A percentile compares a stretch with the other conserved stretches of the same genome.
Evolutionary conservation across 1,284 basidiomycete genomes (phyloP).

Genomic region (Papiliotrema terrestris): DNA sequence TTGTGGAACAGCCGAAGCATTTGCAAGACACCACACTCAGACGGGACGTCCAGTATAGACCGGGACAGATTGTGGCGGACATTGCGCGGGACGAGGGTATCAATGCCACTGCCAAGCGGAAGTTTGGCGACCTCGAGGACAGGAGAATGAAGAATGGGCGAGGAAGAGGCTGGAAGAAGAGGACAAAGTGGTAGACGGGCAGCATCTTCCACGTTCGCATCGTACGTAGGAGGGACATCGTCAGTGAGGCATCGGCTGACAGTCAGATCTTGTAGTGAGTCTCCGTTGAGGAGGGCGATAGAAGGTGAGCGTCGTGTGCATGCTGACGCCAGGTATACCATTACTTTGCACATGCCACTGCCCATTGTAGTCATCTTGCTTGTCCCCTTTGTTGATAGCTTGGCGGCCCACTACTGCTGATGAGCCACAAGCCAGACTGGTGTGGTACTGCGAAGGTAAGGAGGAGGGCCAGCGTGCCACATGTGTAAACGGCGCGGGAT

Average conservation of each 20-base stretch:
- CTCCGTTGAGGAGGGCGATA: not conserved
- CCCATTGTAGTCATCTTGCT: not conserved
- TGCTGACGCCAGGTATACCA: not conserved
- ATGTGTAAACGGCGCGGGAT: not conserved
- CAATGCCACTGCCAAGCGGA: conserved; percentile 85
- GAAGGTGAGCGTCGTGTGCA: not conserved
- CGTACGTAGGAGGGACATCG: not conserved
- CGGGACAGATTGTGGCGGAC: conserved; percentile 82
- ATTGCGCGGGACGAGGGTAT: conserved; percentile 83
- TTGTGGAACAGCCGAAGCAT: conserved; percentile 70
- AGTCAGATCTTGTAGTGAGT: not conserved
- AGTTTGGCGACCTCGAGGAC: conserved; percentile 79
- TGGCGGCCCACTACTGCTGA: not conserved
- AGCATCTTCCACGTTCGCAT: not conserved
- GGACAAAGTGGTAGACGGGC: conserved; percentile 47
- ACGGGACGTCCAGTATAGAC: conserved; percentile 75
- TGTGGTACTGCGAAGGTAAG: not conserved
- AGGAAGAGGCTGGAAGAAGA: conserved; percentile 68
- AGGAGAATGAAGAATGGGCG: conserved; percentile 68
- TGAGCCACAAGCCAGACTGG: not conserved
- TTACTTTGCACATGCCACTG: not conserved
- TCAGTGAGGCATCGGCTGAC: not conserved
- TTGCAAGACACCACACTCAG: conserved; percentile 69
- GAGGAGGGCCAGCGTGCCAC: not conserved
- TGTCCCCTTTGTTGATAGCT: not conserved